phyloP scores from a whole-genome alignment of 768 basidiomycete genomes.

The Tephrocybe sp. region DNA sequence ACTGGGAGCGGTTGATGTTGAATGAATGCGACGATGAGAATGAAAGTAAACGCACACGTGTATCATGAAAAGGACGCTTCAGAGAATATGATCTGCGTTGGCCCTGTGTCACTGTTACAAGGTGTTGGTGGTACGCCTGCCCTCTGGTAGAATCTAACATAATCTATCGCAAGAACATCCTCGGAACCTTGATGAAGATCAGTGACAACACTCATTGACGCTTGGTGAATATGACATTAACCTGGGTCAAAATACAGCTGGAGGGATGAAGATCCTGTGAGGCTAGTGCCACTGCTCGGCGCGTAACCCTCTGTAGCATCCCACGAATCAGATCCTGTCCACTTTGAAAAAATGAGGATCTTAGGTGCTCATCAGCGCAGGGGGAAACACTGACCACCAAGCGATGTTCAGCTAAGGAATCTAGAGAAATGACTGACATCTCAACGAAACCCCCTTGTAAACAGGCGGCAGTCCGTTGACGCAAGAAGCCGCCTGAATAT shows the following conservation, averaged over 20 bases:
- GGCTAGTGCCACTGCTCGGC: background rate
- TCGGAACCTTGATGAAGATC: background rate
- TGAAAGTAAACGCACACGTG: background rate
- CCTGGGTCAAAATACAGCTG: conserved; percentile 2
- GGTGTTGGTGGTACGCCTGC: background rate
- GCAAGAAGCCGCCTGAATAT: conserved; percentile 9
- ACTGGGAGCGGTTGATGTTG: no score
- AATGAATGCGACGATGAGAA: background rate
- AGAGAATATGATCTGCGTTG: background rate
- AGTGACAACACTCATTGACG: background rate
- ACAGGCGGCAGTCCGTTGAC: conserved; percentile 15
- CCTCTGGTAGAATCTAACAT: conserved; percentile 18
- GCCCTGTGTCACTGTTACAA: background rate
- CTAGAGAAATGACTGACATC: conserved; percentile 8
- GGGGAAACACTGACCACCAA: background rate
- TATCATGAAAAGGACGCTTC: background rate
- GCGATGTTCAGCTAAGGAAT: background rate
- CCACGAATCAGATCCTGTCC: conserved; percentile 3
- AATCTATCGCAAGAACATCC: conserved; percentile 11
- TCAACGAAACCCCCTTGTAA: conserved; percentile 22
- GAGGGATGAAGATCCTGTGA: background rate
- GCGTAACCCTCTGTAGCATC: background rate
- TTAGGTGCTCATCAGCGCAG: no score
- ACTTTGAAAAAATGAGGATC: no score
- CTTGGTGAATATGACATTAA: background rate